Conservation (phyloP, 1,284 basidiomycete genomes). For the Rugosomyces carneus region DNA sequence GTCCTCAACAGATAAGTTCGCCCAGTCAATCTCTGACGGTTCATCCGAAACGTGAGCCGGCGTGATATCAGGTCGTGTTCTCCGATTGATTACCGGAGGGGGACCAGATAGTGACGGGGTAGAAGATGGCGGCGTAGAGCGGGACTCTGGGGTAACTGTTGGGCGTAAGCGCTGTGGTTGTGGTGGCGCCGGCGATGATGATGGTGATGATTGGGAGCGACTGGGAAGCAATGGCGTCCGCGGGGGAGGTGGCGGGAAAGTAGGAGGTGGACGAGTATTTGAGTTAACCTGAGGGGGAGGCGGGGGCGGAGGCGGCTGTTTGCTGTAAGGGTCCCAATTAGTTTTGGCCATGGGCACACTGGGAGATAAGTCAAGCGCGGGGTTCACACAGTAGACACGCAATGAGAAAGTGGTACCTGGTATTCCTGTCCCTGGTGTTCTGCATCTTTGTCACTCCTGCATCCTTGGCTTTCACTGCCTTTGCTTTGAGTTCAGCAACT, state of each 20-base stretch:
- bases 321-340: constrained; percentile 53
- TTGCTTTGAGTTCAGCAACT: constrained; percentile 62
- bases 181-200: constrained; percentile 11
- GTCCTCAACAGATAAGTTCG: constrained; percentile 56
- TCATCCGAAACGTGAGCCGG: constrained; percentile 9
- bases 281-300: constrained; percentile 30
- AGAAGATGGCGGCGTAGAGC: constrained; percentile 14
- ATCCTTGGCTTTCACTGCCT: constrained; percentile 54
- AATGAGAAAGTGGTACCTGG: constrained; percentile 30
- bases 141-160: constrained; percentile 12
- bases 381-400: neutral
- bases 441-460: constrained; percentile 44
- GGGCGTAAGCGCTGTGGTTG: constrained; percentile 11
- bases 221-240: constrained; percentile 16
- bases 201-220: constrained; percentile 14
- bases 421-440: constrained; percentile 49
- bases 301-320: constrained; percentile 38
- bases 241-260: constrained; percentile 17
- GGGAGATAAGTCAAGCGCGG: neutral
- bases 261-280: constrained; percentile 19
- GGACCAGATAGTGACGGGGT: constrained; percentile 16
- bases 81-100: constrained; percentile 18
- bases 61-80: constrained; percentile 15
- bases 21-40: constrained; percentile 53
- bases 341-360: constrained; percentile 53